phyloP scores from a whole-genome alignment of 2,329 filamentous ascomycete species.

The Penicillium sp. region DNA sequence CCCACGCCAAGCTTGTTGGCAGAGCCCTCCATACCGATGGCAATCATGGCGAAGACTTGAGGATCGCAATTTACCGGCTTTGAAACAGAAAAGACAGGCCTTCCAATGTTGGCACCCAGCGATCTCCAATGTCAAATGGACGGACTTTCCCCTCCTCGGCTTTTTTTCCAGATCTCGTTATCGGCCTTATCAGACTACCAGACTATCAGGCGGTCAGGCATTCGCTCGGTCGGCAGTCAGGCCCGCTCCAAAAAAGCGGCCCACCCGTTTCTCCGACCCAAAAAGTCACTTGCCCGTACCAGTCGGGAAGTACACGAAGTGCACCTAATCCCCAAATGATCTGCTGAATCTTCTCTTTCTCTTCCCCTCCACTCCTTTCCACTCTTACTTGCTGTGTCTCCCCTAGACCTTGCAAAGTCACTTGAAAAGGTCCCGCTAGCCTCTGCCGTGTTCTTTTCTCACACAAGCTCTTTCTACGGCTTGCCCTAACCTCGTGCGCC shows the following conservation, averaged over 20 bases:
- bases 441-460: neutral
- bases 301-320: no score
- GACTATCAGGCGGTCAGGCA: no score
- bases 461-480: neutral
- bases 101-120: no score
- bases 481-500: conserved; percentile 8
- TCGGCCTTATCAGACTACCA: conserved; percentile 11
- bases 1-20: conserved; percentile 97
- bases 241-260: conserved; percentile 12
- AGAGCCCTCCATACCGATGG: conserved; percentile 78
- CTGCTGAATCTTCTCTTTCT: conserved; percentile 8
- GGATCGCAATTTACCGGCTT: no score
- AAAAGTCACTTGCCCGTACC: neutral
- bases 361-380: conserved; percentile 5
- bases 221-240: neutral
- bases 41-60: conserved; percentile 47
- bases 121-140: neutral
- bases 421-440: neutral
- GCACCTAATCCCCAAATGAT: conserved; percentile 8
- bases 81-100: no score
- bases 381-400: neutral
- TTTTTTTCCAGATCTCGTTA: conserved; percentile 1
- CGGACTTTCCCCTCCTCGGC: no score
- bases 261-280: conserved; percentile 15
- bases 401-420: neutral